Conservation (phyloP, 1,284 basidiomycete species). For the Stereum hirsutum region DNA sequence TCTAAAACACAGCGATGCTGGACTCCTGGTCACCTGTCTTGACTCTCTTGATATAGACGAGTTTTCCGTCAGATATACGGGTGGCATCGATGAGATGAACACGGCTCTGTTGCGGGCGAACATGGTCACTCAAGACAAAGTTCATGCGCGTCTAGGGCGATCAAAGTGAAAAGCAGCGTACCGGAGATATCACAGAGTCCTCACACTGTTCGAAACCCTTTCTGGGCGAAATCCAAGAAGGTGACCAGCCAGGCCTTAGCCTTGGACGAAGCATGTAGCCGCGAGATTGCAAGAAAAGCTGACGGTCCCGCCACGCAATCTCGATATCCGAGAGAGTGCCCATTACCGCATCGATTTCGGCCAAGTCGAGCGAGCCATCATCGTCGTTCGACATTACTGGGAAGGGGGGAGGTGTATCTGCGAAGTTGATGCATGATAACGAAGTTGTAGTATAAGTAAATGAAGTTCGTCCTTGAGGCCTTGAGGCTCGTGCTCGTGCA, state of each 20-base stretch:
- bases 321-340: no score
- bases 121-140: neutral
- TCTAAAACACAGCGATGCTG: slow-evolving; percentile 13
- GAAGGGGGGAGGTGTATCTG: no score
- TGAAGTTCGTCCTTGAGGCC: no score
- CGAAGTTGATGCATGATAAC: no score
- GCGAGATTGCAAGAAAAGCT: slow-evolving; percentile 10
- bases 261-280: slow-evolving; percentile 16
- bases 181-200: slow-evolving; percentile 9
- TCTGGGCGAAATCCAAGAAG: slow-evolving; percentile 13
- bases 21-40: slow-evolving; percentile 12
- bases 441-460: no score
- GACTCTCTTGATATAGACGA: slow-evolving; percentile 19
- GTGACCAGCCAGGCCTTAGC: slow-evolving; percentile 14
- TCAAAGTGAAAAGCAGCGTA: slow-evolving; percentile 5
- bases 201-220: slow-evolving; percentile 8
- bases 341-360: no score
- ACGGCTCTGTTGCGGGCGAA: neutral
- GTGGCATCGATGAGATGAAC: slow-evolving; percentile 20
- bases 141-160: no score
- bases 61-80: slow-evolving; percentile 13
- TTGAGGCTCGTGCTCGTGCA: no score
- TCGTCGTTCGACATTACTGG: no score
- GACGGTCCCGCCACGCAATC: slow-evolving; percentile 12
- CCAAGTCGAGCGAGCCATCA: no score